Percentiles rank a stretch among this genome's conserved stretches.
Evolutionary conservation across 129 eudicot species (phyloP).

Genomic region (sunflower (Helianthus annuus)): DNA sequence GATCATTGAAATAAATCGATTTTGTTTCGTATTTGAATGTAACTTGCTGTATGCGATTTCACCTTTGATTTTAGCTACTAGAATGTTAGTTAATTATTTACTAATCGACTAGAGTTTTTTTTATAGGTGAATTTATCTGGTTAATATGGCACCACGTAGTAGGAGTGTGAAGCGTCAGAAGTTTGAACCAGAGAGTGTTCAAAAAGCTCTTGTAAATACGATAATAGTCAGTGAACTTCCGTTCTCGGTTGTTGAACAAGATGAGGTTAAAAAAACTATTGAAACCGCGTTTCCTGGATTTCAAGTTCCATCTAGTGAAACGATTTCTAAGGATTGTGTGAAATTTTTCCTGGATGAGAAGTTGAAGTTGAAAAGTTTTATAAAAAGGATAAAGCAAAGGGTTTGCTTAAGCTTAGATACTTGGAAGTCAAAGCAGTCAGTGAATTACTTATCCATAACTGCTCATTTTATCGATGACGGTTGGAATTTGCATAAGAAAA

Average conservation of each 20-base stretch:
- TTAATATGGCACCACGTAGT: neutral
- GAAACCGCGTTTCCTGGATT: constrained; percentile 9
- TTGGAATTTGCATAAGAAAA: constrained; percentile 11
- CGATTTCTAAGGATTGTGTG: neutral
- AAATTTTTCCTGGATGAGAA: constrained; percentile 13
- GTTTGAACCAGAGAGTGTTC: constrained; percentile 4
- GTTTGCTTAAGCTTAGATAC: constrained; percentile 19
- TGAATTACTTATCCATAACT: constrained; percentile 17
- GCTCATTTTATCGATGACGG: constrained; percentile 12
- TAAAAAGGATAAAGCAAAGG: neutral
- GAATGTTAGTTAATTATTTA: too few relatives aligned
- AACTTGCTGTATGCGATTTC: too few relatives aligned
- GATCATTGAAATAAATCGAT: too few relatives aligned
- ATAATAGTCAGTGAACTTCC: constrained; percentile 17
- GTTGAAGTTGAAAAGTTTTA: constrained; percentile 9
- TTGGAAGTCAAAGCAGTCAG: neutral
- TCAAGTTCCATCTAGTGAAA: constrained; percentile 11
- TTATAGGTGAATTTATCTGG: neutral
- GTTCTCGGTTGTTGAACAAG: constrained; percentile 4
- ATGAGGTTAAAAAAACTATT: constrained; percentile 2
- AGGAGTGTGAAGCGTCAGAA: neutral
- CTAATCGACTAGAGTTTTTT: too few relatives aligned
- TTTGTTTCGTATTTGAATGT: too few relatives aligned
- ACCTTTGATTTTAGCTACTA: too few relatives aligned
- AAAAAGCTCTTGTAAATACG: constrained; percentile 9